Evolutionary conservation across 169 alveolate species (phyloP).

Genomic region (Plasmodium relictum): DNA sequence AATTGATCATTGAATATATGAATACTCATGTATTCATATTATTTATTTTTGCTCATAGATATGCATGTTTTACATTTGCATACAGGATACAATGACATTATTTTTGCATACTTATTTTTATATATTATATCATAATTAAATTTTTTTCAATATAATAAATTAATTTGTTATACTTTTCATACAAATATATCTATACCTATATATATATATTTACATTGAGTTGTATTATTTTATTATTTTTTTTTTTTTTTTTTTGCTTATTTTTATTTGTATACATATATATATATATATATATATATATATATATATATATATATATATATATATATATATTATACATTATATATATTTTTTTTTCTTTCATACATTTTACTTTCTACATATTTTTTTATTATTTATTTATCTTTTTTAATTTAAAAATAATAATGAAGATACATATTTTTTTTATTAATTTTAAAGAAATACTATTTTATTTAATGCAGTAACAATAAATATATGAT

Average conservation of each 20-base stretch:
- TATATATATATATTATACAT: background rate
- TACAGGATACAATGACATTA: too few relatives aligned
- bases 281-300: background rate
- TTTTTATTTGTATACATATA: background rate
- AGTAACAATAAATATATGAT: background rate
- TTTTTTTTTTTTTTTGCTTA: background rate
- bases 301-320: background rate
- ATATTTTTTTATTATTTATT: background rate
- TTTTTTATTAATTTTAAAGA: background rate
- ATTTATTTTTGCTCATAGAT: too few relatives aligned
- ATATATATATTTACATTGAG: background rate
- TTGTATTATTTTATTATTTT: background rate
- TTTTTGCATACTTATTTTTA: background rate
- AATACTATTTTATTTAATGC: background rate
- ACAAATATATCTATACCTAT: background rate
- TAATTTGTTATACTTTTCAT: background rate
- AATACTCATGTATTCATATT: background rate
- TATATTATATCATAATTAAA: background rate
- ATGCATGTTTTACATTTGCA: too few relatives aligned
- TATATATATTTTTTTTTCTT: background rate
- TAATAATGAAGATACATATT: background rate
- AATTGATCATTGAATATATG: background rate
- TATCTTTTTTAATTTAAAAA: background rate
- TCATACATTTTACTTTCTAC: background rate
- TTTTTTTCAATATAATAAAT: background rate